These are phyloP conservation scores for Diaporthe australafricana DNA, from an alignment of 2,329 filamentous ascomycete genomes.

Conservation along the genomic window DNA sequence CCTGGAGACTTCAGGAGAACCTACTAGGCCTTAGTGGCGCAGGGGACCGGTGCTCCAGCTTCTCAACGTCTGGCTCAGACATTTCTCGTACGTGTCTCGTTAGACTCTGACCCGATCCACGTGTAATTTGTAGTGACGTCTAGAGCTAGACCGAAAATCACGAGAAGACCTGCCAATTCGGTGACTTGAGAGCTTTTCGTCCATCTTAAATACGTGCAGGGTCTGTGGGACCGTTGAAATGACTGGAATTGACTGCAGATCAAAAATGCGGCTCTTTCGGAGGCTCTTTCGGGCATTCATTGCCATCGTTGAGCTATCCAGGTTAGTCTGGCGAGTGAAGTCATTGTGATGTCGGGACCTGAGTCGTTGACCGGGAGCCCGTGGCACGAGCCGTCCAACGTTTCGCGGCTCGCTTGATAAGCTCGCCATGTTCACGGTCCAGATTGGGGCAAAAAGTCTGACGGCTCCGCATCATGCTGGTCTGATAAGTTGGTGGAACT, in stretches of 20 bases:
- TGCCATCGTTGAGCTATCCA: not conserved
- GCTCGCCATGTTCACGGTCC: not conserved
- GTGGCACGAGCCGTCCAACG: not conserved
- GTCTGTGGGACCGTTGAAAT: not conserved
- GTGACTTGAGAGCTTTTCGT: not conserved
- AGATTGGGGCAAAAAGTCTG: not conserved
- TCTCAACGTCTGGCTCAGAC: constrained; percentile 26
- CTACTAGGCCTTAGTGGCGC: constrained; percentile 21
- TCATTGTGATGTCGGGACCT: constrained; percentile 30
- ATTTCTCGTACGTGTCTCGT: not conserved
- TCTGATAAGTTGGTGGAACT: not conserved
- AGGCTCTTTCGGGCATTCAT: not conserved
- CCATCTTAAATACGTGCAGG: constrained; percentile 6
- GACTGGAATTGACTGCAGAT: not conserved
- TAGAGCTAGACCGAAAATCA: not conserved
- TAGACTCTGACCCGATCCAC: not conserved
- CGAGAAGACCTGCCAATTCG: not conserved
- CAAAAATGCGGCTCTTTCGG: constrained; percentile 19
- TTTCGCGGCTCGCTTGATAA: constrained; percentile 1
- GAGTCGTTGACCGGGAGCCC: constrained; percentile 19
- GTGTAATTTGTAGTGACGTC: not conserved
- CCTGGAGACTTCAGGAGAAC: not conserved
- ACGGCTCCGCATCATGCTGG: constrained; percentile 3
- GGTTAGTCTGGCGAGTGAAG: constrained; percentile 12
- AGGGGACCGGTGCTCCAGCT: constrained; percentile 21